Evolutionary conservation across 176 grass and related monocot genomes (phyloP), one percentile per base, ranked within the genome.

Genomic region (Phyllostachys edulis): DNA sequence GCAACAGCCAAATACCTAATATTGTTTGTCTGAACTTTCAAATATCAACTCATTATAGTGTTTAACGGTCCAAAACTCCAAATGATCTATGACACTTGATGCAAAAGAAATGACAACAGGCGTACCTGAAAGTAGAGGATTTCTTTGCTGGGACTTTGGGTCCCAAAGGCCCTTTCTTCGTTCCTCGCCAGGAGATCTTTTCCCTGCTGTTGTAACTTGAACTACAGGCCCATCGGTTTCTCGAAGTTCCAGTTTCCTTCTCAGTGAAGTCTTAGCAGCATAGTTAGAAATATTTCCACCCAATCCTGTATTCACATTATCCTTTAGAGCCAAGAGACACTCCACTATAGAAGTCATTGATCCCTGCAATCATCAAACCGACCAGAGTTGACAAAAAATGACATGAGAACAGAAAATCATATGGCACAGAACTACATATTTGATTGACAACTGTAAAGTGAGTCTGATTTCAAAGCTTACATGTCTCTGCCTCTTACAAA

Each of bases 321-420:
- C 85, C 85, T 82, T 98, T 73, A 98, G 87, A 76, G 76, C 85
- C 83, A 94, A 92, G 77, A 98, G 87, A 76, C 93, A 98, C 45
- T 92, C 85, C 71, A 98, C 91, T 47, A 98, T 84, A 83, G 91
- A 85, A 75, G 85, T 85, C 76, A 90, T 87, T 20, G 91, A 82
- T 81, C 96, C 96, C 96, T 95, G 79, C 57, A 89, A 87, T 75
- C 64, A 87, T 75, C 38, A 23, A 65, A 84, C 3, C 3, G 13
- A 86, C 10, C 21, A 40, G 38, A 71, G 59, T 88, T 55, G 84
- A 80, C 49, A 71, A 88, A 66, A 84, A 23, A 24, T 6, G 29
- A 44, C 46, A 80, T 79, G 61, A 83, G 60, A 27, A 61, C 36
- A 47, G 67, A 83, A 78, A 88, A 88, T 82, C 11, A 51, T 37